Evolutionary conservation across 1,284 basidiomycete species (phyloP), one percentile per base, ranked within the genome.

Genomic region (Microbotryum intermedium): DNA sequence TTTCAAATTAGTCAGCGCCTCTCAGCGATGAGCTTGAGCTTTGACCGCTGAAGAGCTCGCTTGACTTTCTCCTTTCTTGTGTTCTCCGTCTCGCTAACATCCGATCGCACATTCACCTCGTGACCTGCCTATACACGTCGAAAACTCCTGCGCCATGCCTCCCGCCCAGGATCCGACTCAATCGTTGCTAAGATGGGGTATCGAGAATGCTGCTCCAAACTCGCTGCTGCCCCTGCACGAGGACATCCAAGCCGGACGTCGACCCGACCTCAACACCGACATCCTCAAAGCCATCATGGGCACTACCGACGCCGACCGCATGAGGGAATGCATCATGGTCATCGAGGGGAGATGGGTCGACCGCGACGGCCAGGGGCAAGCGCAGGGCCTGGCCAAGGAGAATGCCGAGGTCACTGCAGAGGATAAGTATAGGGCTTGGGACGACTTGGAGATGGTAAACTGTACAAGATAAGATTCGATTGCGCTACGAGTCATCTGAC

Each of bases 391-490:
- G 34, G 34, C 34, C 3, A 88, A 88, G 2, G 72, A 82, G 18
- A 85, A 91, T 73, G 76, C 79, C 42, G 76, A 72, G 16, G 79
- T 78, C 48, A 75, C 77, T n/a, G 82, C 87, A 59, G 84, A 86
- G 48, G 83, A 84, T 30, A 76, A 48, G 44, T 77, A 90, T 52
- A 78, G 81, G 21, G 92, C 94, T 0, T 78, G 97, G 69, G 94
- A 98, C 76, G 84, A 97, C 73, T 81, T 97, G 57, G 95, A 98
- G 77, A 91, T 97, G 91, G 90, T 90, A 58, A 65, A 77, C 73
- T n/a, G 34, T 16, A 20, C 47, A 8, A 5, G 21, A 23, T 11
- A 21, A 18, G 8, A 21, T 10, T 18, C 43, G 30, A 50, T 50
- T 52, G 13, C 18, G 34, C 1, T 39, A 11, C 10, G 11, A 39